Evolutionary conservation across 2,329 filamentous ascomycete species (phyloP).

Genomic region (Teratosphaeria nubilosa): DNA sequence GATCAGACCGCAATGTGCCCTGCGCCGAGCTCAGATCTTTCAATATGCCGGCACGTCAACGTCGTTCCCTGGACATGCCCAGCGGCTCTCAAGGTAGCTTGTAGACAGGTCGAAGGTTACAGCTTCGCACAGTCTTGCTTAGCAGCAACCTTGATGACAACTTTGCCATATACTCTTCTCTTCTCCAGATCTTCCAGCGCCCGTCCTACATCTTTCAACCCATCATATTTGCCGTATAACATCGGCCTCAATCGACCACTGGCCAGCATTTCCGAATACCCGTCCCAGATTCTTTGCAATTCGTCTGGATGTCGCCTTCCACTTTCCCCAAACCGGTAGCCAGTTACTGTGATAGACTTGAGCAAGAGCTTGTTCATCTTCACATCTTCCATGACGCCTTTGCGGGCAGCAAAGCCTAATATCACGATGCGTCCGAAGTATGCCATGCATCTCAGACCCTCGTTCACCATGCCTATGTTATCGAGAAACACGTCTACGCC

Average conservation of each 20-base stretch:
- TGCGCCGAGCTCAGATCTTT: no score
- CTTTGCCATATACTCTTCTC: conserved; percentile 47
- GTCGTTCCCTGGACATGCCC: neutral
- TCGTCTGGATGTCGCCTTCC: conserved; percentile 40
- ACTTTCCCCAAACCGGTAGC: conserved; percentile 50
- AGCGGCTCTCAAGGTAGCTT: neutral
- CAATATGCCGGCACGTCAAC: no score
- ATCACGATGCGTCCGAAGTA: conserved; percentile 47
- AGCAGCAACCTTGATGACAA: conserved; percentile 38
- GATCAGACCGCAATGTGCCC: no score
- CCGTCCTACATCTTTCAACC: conserved; percentile 39
- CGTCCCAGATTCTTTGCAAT: conserved; percentile 41
- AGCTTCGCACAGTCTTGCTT: conserved; percentile 15
- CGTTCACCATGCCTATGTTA: conserved; percentile 46
- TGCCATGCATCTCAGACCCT: conserved; percentile 44
- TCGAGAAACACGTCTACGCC: conserved; percentile 52
- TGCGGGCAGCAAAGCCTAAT: conserved; percentile 48
- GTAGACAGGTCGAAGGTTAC: conserved; percentile 5
- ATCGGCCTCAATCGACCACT: conserved; percentile 41
- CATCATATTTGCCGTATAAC: conserved; percentile 41
- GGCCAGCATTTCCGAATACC: conserved; percentile 40
- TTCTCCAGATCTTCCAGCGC: conserved; percentile 43
- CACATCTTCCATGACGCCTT: conserved; percentile 44
- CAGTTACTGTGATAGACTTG: conserved; percentile 43
- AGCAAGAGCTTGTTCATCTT: conserved; percentile 46